Conservation (phyloP, 495 filamentous ascomycete species). For the Bombardia bombarda region DNA sequence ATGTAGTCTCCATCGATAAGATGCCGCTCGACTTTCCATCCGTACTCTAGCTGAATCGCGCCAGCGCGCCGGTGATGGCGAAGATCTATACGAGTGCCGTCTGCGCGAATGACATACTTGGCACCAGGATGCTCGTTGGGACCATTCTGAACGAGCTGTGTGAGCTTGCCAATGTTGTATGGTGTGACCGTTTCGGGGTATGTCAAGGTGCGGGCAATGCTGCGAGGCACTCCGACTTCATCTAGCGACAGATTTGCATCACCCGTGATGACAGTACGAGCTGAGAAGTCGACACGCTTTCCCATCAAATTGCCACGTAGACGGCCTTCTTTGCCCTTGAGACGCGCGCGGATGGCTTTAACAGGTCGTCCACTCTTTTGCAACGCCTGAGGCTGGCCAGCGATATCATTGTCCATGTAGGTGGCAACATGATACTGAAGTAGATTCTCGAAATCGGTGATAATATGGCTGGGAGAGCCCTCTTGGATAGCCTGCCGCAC, state of each 20-base stretch:
- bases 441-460: constrained; percentile 79
- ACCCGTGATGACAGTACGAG: constrained; percentile 97
- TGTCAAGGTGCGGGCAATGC: constrained; percentile 81
- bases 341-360: constrained; percentile 88
- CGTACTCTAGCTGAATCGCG: constrained; percentile 78
- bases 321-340: constrained; percentile 98
- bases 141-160: constrained; percentile 80
- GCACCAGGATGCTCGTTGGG: constrained; percentile 93
- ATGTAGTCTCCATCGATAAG: constrained; percentile 93
- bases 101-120: constrained; percentile 86
- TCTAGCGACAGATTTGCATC: constrained; percentile 94
- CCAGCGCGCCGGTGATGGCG: constrained; percentile 81
- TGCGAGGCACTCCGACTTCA: constrained; percentile 89
- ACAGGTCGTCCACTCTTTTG: constrained; percentile 95
- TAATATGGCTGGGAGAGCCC: constrained; percentile 82
- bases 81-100: constrained; percentile 88
- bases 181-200: constrained; percentile 97
- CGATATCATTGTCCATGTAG: constrained; percentile 99
- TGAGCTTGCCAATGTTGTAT: constrained; percentile 92
- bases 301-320: constrained; percentile 98
- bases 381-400: constrained; percentile 87
- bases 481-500: constrained; percentile 81
- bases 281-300: constrained; percentile 98
- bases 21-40: constrained; percentile 97
- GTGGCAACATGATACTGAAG: constrained; percentile 98